Conservation (phyloP, 1,139 yeast species). For the Ashbya aceris region DNA sequence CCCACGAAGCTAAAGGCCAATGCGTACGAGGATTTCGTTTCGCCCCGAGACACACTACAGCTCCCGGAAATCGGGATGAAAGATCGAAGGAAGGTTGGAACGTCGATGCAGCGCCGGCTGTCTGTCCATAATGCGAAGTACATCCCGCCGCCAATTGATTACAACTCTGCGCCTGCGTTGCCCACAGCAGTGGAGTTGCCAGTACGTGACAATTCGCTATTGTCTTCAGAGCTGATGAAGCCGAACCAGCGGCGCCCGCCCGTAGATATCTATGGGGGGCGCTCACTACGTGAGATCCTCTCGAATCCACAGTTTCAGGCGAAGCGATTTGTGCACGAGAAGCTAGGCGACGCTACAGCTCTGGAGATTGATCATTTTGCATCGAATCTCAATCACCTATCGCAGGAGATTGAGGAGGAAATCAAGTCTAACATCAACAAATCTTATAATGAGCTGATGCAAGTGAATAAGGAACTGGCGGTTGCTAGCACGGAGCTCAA, state of each 20-base stretch:
- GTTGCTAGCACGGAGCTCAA: conserved; percentile 58
- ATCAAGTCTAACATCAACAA: conserved; percentile 57
- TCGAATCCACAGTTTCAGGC: conserved; percentile 38
- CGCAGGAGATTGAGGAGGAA: conserved; percentile 48
- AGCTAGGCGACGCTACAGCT: conserved; percentile 59
- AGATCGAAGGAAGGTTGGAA: conserved; percentile 34
- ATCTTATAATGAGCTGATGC: conserved; percentile 64
- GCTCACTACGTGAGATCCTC: conserved; percentile 21
- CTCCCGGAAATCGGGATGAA: conserved; percentile 30
- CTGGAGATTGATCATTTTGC: conserved; percentile 66
- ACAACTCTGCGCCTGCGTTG: conserved; percentile 19
- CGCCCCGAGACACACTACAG: conserved; percentile 15
- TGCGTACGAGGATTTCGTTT: conserved; percentile 26
- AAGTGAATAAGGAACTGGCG: conserved; percentile 55
- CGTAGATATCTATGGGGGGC: conserved; percentile 5
- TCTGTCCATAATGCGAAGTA: conserved; percentile 31
- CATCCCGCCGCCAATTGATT: conserved; percentile 24
- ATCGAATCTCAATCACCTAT: conserved; percentile 45
- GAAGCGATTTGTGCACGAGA: conserved; percentile 42
- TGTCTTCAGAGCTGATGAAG: conserved; percentile 13
- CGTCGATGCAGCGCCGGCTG: conserved; percentile 34
- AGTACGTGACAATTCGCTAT: not conserved
- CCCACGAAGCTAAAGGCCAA: conserved; percentile 16
- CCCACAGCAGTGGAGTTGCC: conserved; percentile 3
- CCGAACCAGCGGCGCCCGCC: conserved; percentile 5